Percentiles rank a stretch among this genome's conserved stretches.
Conservation (phyloP, 2,329 filamentous ascomycete genomes). For the Chaetomium sp. region DNA sequence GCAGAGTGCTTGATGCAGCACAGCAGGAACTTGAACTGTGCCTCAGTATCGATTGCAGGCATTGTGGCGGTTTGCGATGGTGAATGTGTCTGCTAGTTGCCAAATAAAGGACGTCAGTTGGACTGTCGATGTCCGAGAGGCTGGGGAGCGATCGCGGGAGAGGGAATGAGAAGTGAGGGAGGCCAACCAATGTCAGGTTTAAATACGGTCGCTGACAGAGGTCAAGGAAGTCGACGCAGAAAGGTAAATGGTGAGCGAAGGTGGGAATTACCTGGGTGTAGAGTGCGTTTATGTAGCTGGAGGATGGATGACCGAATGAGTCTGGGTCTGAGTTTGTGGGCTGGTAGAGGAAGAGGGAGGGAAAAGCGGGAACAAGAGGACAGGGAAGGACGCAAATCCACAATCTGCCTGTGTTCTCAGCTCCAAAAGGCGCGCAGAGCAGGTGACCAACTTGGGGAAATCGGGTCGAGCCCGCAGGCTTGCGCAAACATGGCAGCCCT, state of each 20-base stretch:
- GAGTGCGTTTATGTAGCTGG: neutral
- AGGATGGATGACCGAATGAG: neutral
- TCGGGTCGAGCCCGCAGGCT: neutral
- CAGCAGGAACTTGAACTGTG: conserved; percentile 66
- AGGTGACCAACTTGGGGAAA: neutral
- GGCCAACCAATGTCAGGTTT: neutral
- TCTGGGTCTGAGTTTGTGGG: neutral
- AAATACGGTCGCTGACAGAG: neutral
- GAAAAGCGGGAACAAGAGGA: neutral
- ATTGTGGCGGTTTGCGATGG: conserved; percentile 43
- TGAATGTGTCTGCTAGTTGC: neutral
- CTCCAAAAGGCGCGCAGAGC: neutral
- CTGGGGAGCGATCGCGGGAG: neutral
- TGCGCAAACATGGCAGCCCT: neutral
- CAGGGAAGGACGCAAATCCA: neutral
- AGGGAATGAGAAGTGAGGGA: neutral
- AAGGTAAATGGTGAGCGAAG: neutral
- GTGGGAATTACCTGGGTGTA: conserved; percentile 1
- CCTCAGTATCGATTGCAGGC: conserved; percentile 54
- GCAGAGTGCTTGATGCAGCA: conserved; percentile 64
- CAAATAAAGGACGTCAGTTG: neutral
- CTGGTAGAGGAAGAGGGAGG: neutral
- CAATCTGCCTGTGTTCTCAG: neutral
- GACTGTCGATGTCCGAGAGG: conserved; percentile 1
- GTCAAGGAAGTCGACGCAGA: neutral